Evolutionary conservation across 306 rosid species (phyloP).

Genomic region (Pueraria montana): DNA sequence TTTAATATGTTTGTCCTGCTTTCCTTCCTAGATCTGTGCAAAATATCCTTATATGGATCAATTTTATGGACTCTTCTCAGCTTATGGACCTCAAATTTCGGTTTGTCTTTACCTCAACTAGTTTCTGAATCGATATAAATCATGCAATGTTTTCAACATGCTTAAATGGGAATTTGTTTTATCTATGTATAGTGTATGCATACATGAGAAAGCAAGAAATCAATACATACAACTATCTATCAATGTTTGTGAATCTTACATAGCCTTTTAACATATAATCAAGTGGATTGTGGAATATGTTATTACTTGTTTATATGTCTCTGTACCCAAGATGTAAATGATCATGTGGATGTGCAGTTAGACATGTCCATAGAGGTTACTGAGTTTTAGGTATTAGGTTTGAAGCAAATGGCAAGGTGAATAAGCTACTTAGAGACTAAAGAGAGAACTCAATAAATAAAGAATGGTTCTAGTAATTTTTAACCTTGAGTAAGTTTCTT

Average conservation of each 20-base stretch:
- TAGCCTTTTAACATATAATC: not conserved
- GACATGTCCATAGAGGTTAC: not conserved
- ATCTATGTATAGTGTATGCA: not conserved
- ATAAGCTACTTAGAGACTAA: not conserved
- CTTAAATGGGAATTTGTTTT: slow-evolving; percentile 39
- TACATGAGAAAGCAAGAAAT: slow-evolving; percentile 36
- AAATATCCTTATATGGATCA: slow-evolving; percentile 76
- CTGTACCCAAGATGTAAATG: not conserved
- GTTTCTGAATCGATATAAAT: slow-evolving; percentile 27
- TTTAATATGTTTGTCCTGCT: not conserved
- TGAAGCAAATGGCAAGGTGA: slow-evolving; percentile 6
- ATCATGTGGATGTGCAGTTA: not conserved
- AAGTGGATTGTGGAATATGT: slow-evolving; percentile 4
- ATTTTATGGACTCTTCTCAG: slow-evolving; percentile 69
- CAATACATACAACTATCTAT: slow-evolving; percentile 2
- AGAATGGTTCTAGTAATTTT: not conserved
- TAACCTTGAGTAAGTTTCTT: not conserved
- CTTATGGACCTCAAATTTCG: slow-evolving; percentile 76
- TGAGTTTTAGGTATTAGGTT: not conserved
- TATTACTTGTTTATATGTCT: slow-evolving; percentile 10
- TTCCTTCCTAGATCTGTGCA: slow-evolving; percentile 62
- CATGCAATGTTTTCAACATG: not conserved
- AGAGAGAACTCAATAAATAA: not conserved
- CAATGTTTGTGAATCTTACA: slow-evolving; percentile 31
- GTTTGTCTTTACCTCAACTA: slow-evolving; percentile 59